Conservation (phyloP, 2,329 filamentous ascomycete genomes). For the Diaporthe vexans region DNA sequence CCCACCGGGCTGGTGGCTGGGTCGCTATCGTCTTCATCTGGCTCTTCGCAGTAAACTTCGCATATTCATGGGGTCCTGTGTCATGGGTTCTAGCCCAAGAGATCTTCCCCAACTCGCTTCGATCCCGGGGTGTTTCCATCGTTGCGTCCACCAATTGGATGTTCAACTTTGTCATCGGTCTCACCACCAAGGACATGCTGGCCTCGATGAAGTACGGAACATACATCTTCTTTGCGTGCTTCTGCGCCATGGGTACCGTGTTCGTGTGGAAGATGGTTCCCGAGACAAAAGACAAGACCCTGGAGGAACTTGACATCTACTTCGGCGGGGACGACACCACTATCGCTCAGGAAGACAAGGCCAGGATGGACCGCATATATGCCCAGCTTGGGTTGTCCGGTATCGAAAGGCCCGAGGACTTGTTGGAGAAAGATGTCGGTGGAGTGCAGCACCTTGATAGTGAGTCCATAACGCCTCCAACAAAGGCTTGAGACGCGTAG, state of each 20-base stretch:
- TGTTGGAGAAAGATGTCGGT: constrained; percentile 26
- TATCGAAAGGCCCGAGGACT: constrained; percentile 48
- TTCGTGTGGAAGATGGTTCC: constrained; percentile 55
- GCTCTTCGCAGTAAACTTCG: constrained; percentile 50
- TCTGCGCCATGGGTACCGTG: constrained; percentile 49
- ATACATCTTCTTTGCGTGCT: constrained; percentile 59
- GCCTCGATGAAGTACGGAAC: constrained; percentile 43
- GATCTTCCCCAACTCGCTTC: constrained; percentile 46
- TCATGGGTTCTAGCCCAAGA: constrained; percentile 47
- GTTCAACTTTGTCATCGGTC: constrained; percentile 45
- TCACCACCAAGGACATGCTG: constrained; percentile 44
- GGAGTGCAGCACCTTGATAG: constrained; percentile 34
- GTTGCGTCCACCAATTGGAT: constrained; percentile 47
- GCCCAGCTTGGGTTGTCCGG: constrained; percentile 45
- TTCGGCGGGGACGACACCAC: constrained; percentile 50
- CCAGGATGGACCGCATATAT: constrained; percentile 46
- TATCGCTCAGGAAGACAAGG: constrained; percentile 53
- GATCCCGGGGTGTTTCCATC: constrained; percentile 45
- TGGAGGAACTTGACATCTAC: constrained; percentile 46
- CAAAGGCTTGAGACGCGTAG: neutral
- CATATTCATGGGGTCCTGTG: constrained; percentile 55
- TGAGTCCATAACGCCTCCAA: neutral
- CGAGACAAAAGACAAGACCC: constrained; percentile 44
- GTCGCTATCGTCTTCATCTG: constrained; percentile 41
- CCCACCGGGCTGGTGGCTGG: constrained; percentile 38